Evolutionary conservation across 176 grass and related monocot genomes (phyloP).

Genomic region (Lolium rigidum): DNA sequence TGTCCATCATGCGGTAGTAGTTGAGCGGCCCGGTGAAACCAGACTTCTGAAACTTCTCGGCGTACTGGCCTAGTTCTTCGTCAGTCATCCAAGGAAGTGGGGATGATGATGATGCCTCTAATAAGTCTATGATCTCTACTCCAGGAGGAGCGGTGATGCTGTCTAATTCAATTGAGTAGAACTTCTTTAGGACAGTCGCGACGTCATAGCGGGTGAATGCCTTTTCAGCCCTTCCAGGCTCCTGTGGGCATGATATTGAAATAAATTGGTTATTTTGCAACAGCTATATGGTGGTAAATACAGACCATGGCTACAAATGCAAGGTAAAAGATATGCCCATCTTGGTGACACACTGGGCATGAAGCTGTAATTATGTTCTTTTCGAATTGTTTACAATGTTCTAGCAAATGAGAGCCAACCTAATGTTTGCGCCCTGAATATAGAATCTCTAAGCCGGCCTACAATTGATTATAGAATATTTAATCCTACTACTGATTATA

Average conservation of each 20-base stretch:
- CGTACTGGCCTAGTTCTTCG: slow-evolving; percentile 55
- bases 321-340: no score
- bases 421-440: neutral
- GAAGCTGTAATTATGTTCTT: no score
- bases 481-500: neutral
- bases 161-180: slow-evolving; percentile 50
- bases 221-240: slow-evolving; percentile 66
- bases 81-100: slow-evolving; percentile 22
- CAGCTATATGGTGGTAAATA: no score
- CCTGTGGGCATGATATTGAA: no score
- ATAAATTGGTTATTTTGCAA: no score
- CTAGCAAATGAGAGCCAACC: slow-evolving; percentile 2
- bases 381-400: no score
- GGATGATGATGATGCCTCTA: slow-evolving; percentile 42
- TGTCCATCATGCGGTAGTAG: no score
- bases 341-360: no score
- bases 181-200: slow-evolving; percentile 20
- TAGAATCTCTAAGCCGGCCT: neutral
- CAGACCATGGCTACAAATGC: no score
- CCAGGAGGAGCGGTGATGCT: slow-evolving; percentile 55
- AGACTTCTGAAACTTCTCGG: neutral
- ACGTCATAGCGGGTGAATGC: slow-evolving; percentile 56
- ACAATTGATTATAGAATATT: neutral
- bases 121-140: slow-evolving; percentile 71
- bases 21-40: no score